Conservation (phyloP, 306 rosid genomes). For the Abrus precatorius region DNA sequence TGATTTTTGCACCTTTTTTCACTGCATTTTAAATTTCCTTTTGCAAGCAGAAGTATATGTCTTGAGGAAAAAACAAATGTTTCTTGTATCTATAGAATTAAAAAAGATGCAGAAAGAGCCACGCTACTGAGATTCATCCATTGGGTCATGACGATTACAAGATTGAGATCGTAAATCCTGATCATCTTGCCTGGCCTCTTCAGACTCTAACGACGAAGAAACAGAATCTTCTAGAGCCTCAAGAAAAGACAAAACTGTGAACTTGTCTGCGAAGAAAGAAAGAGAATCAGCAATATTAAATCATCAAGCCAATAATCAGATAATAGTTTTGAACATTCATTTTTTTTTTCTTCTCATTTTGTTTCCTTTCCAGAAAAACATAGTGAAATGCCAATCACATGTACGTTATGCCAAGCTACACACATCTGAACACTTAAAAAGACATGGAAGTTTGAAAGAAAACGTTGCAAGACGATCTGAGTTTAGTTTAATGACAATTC, state of each 20-base stretch:
- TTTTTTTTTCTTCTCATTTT: background rate
- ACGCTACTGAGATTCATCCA: slow-evolving; percentile 81
- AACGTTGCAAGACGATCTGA: background rate
- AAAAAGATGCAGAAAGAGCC: slow-evolving; percentile 40
- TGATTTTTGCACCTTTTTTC: background rate
- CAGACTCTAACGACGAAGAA: slow-evolving; percentile 54
- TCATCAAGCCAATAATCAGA: slow-evolving; percentile 32
- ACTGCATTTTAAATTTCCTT: slow-evolving; percentile 30
- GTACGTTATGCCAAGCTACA: background rate
- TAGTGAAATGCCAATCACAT: background rate
- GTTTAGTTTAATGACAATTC: slow-evolving; percentile 9
- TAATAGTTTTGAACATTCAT: background rate
- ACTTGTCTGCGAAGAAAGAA: slow-evolving; percentile 71
- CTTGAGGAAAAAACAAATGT: slow-evolving; percentile 3
- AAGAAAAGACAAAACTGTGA: slow-evolving; percentile 89
- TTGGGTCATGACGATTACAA: slow-evolving; percentile 64
- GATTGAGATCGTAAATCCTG: slow-evolving; percentile 80
- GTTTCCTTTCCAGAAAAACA: background rate
- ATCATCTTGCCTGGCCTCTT: slow-evolving; percentile 72
- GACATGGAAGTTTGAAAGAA: background rate
- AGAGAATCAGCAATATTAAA: slow-evolving; percentile 8
- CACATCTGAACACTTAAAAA: background rate
- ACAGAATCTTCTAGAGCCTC: slow-evolving; percentile 98
- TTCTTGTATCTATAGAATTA: slow-evolving; percentile 29
- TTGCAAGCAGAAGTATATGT: slow-evolving; percentile 40